Evolutionary conservation across 805 yeast species (phyloP).

Genomic region (Saturnispora kantuleensis): DNA sequence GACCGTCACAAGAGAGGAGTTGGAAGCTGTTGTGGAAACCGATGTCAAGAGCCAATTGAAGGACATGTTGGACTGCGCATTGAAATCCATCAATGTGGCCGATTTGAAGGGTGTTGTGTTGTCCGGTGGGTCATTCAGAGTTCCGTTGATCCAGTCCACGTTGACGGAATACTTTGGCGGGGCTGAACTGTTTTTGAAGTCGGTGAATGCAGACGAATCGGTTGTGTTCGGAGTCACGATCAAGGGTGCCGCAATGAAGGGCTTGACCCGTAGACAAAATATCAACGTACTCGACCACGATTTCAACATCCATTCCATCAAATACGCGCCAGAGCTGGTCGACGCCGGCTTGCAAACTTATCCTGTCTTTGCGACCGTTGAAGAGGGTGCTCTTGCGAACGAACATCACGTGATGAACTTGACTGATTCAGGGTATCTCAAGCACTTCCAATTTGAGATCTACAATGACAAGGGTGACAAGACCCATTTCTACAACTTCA

Average conservation of each 20-base stretch:
- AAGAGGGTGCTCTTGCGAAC: conserved; percentile 4
- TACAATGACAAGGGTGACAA: conserved; percentile 18
- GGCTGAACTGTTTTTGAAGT: conserved; percentile 44
- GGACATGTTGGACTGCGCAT: conserved; percentile 45
- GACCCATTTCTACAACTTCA: conserved; percentile 14
- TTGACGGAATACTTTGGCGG: conserved; percentile 46
- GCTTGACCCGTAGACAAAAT: conserved; percentile 54
- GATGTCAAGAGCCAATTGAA: neutral
- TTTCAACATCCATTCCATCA: conserved; percentile 4
- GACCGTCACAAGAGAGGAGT: conserved; percentile 64
- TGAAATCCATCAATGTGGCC: conserved; percentile 25
- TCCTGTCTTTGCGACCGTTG: conserved; percentile 1
- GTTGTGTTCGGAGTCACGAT: conserved; percentile 85
- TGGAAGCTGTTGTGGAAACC: conserved; percentile 49
- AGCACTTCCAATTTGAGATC: conserved; percentile 27
- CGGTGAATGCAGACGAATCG: conserved; percentile 93
- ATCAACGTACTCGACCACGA: conserved; percentile 24
- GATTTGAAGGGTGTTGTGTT: conserved; percentile 51
- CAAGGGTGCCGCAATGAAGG: conserved; percentile 67
- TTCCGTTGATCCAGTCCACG: conserved; percentile 72
- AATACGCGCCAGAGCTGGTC: neutral
- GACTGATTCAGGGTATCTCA: conserved; percentile 8
- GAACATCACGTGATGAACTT: conserved; percentile 6
- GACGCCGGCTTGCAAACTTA: neutral
- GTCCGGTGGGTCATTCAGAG: conserved; percentile 86